Evolutionary conservation across 495 filamentous ascomycete genomes (phyloP).

Genomic region (Terfezia boudieri): DNA sequence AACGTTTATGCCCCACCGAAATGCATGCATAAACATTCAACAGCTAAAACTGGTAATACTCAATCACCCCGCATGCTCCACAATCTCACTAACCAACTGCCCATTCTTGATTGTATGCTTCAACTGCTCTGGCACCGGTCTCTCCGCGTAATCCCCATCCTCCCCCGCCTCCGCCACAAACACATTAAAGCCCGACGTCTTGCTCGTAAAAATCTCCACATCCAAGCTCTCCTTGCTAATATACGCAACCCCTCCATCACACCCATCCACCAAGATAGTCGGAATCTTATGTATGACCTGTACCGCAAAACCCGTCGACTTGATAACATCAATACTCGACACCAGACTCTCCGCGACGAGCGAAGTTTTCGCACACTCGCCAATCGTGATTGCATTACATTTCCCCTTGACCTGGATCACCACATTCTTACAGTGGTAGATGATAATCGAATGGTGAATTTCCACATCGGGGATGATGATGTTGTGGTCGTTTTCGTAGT

Average conservation of each 20-base stretch:
- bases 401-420: slow-evolving; percentile 77
- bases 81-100: slow-evolving; percentile 21
- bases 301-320: slow-evolving; percentile 72
- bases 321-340: slow-evolving; percentile 79
- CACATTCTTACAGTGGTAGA: slow-evolving; percentile 74
- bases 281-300: slow-evolving; percentile 69
- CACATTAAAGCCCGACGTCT: slow-evolving; percentile 64
- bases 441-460: slow-evolving; percentile 74
- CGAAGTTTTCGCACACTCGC: slow-evolving; percentile 64
- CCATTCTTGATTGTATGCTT: slow-evolving; percentile 16
- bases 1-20: too few relatives aligned
- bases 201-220: slow-evolving; percentile 72
- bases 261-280: slow-evolving; percentile 74
- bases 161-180: slow-evolving; percentile 36
- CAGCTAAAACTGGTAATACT: neutral
- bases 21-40: too few relatives aligned
- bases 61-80: slow-evolving; percentile 20
- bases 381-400: slow-evolving; percentile 80
- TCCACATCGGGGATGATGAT: slow-evolving; percentile 55
- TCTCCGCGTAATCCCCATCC: slow-evolving; percentile 54
- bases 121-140: slow-evolving; percentile 61
- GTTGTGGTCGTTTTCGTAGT: slow-evolving; percentile 53
- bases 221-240: slow-evolving; percentile 50
- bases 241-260: slow-evolving; percentile 75
- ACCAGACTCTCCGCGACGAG: slow-evolving; percentile 79